These are phyloP conservation scores for Talaromyces albobiverticillius DNA, from an alignment of 2,329 filamentous ascomycete species.

Conservation along the genomic window DNA sequence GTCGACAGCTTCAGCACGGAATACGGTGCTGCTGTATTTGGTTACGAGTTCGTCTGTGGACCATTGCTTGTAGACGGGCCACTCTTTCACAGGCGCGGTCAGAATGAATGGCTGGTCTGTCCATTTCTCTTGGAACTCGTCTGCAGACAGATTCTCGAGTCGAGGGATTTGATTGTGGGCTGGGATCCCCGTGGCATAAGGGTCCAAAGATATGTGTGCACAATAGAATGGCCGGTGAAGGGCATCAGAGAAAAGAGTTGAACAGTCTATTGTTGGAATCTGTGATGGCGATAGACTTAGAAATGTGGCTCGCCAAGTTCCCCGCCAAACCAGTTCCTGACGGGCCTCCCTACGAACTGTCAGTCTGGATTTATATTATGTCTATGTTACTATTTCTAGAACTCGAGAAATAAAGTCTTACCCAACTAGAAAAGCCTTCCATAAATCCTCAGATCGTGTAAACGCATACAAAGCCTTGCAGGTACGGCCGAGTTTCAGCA, in stretches of 20 bases:
- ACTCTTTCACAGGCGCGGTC: conserved; percentile 73
- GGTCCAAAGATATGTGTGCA: conserved; percentile 66
- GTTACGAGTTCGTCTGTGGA: conserved; percentile 63
- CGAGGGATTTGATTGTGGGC: conserved; percentile 68
- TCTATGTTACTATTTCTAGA: background rate
- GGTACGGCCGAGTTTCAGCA: conserved; percentile 68
- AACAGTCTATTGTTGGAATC: conserved; percentile 65
- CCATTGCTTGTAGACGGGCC: conserved; percentile 78
- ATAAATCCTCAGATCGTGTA: conserved; percentile 78
- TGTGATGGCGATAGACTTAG: conserved; percentile 57
- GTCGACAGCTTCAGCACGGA: conserved; percentile 89
- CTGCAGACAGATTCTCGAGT: conserved; percentile 64
- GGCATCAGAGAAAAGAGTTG: conserved; percentile 81
- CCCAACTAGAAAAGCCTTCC: conserved; percentile 81
- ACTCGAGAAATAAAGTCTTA: conserved; percentile 54
- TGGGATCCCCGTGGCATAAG: conserved; percentile 71
- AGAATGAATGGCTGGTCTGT: conserved; percentile 81
- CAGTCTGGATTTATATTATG: background rate
- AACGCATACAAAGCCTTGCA: conserved; percentile 88
- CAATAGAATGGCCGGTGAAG: conserved; percentile 89
- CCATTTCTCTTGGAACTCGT: conserved; percentile 74
- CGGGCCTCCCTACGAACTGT: conserved; percentile 17
- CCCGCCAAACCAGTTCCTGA: conserved; percentile 64
- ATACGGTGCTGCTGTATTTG: conserved; percentile 65
- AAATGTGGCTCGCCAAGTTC: conserved; percentile 80